These are phyloP conservation scores for Parastagonospora avenae DNA, from an alignment of 2,329 filamentous ascomycete species.

Conservation along the genomic window DNA sequence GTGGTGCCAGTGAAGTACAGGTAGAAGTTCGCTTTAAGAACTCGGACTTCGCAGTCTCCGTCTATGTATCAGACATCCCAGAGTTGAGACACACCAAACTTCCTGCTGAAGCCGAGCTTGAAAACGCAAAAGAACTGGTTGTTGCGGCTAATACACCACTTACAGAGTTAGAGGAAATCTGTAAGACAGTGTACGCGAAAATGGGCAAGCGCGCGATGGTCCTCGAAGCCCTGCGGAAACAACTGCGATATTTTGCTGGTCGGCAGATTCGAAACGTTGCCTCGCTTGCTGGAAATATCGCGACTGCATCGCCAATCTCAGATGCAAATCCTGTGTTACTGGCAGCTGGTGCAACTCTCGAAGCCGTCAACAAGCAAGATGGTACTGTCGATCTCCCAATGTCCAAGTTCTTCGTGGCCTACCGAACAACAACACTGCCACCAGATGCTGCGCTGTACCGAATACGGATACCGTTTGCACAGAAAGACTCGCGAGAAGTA, in stretches of 20 bases:
- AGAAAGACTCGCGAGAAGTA: constrained; percentile 72
- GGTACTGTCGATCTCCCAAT: constrained; percentile 65
- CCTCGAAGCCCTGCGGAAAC: constrained; percentile 77
- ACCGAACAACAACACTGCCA: constrained; percentile 79
- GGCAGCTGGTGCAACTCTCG: constrained; percentile 77
- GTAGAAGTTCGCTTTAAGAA: constrained; percentile 98
- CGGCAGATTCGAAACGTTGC: constrained; percentile 94
- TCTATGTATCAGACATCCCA: constrained; percentile 88
- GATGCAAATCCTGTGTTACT: constrained; percentile 92
- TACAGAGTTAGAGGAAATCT: constrained; percentile 85
- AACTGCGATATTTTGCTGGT: constrained; percentile 91
- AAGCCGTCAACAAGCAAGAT: constrained; percentile 76
- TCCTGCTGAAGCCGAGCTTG: constrained; percentile 32
- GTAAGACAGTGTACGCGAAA: constrained; percentile 69
- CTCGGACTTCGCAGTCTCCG: constrained; percentile 83
- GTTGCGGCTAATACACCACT: constrained; percentile 89
- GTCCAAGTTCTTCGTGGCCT: constrained; percentile 86
- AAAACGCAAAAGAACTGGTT: constrained; percentile 58
- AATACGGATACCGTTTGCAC: constrained; percentile 75
- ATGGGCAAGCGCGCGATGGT: constrained; percentile 44
- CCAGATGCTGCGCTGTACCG: constrained; percentile 80
- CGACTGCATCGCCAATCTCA: constrained; percentile 91
- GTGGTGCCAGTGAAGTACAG: constrained; percentile 93
- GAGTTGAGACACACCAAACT: constrained; percentile 72
- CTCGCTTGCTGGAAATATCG: constrained; percentile 89